Evolutionary conservation across 2,329 filamentous ascomycete species (phyloP), one percentile per base, ranked within the genome.

Genomic region (Coleophoma cylindrospora): DNA sequence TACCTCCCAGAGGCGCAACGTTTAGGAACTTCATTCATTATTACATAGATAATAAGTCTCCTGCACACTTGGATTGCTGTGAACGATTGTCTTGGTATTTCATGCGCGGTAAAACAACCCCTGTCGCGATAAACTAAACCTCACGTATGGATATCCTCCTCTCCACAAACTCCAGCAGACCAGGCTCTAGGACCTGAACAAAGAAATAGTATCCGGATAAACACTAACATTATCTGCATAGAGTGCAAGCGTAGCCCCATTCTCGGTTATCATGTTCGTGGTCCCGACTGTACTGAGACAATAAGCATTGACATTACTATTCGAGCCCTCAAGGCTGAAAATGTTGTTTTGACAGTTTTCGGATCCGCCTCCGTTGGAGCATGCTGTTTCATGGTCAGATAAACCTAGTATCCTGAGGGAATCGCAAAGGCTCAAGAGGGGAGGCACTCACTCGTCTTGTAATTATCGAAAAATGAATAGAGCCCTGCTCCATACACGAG

Each of bases 401-500:
- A 2, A 34, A 10, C 14, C 32, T 12, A 1, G 2, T 6, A 22
- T 2, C 4, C 3, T 38, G 34, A 27, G 4, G 8, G n/a, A 19
- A 53, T 14, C 17, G 9, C 9, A 33, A 22, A n/a, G 27, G 41
- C 4, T 33, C 3, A 22, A 44, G n/a, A 15, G 21, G 15, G 40
- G 12, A 33, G 7, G 15, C 37, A 49, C 57, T 46, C 49, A 61
- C 59, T 58, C 14, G 48, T 54, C 27, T 48, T 73, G 65, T 82
- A 83, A 65, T 79, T 74, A 59, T 77, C 70, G 69, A 82, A 84
- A 70, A 81, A 84, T 46, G 68, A 74, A 64, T 84, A 84, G 3
- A 81, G 57, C 0, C 80, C 80, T 0, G 72, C 74, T 9, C 77
- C 75, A 50, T 83, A 77, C 15, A 76, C 61, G 32, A 72, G 60